Conservation (phyloP, 306 rosid genomes). For the Casuarina glauca region DNA sequence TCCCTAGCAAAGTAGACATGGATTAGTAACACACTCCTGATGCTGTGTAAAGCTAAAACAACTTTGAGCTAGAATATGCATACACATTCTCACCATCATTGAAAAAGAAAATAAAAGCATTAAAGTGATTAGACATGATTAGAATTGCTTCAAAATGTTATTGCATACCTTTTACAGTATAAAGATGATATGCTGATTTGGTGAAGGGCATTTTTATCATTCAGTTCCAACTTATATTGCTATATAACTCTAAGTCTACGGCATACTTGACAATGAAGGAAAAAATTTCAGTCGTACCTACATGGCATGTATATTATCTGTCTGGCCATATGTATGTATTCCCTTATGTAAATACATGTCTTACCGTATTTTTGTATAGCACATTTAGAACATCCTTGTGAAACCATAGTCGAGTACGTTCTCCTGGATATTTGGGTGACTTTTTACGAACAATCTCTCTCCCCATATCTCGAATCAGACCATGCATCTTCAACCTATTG, state of each 20-base stretch:
- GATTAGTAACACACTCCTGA: too few species aligned
- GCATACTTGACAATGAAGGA: neutral
- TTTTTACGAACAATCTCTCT: slow-evolving; percentile 29
- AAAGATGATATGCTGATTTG: too few species aligned
- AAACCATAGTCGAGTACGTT: slow-evolving; percentile 26
- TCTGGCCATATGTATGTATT: rapidly evolving
- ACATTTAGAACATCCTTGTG: neutral
- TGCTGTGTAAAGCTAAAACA: neutral
- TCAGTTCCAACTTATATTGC: too few species aligned
- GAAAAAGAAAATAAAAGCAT: neutral
- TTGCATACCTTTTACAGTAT: too few species aligned
- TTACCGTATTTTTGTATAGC: neutral
- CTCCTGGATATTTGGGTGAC: slow-evolving; percentile 4
- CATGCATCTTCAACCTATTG: slow-evolving; percentile 24
- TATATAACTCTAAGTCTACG: too few species aligned
- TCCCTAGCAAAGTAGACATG: too few species aligned
- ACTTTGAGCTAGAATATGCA: neutral
- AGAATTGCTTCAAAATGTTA: too few species aligned
- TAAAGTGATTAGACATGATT: neutral
- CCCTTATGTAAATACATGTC: neutral
- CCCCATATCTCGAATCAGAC: slow-evolving; percentile 44
- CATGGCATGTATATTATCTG: neutral
- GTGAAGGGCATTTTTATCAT: too few species aligned
- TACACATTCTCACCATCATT: neutral
- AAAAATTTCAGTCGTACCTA: neutral